These are phyloP conservation scores for Xerocomus alliaceus DNA, from an alignment of 1,284 basidiomycete genomes.

Conservation along the genomic window DNA sequence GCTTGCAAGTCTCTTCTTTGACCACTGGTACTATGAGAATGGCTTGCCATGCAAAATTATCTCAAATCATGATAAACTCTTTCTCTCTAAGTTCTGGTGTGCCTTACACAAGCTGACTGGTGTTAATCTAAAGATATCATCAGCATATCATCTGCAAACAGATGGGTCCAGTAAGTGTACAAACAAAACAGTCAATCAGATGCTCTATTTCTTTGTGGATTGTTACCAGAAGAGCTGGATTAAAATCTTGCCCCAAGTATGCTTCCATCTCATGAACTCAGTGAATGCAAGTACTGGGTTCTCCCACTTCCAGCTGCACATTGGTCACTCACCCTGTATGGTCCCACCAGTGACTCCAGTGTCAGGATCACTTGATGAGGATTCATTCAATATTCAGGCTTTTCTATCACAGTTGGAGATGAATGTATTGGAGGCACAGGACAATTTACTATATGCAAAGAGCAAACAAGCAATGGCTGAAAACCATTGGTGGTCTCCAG, in stretches of 20 bases:
- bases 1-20: background rate
- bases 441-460: background rate
- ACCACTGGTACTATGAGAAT: constrained; percentile 2
- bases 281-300: background rate
- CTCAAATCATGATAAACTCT: background rate
- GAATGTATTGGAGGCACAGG: background rate
- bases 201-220: background rate
- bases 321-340: background rate
- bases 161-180: background rate
- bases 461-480: background rate
- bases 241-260: background rate
- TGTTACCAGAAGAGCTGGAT: background rate
- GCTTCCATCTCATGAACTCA: background rate
- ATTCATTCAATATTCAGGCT: background rate
- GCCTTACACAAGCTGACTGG: background rate
- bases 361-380: too few species aligned
- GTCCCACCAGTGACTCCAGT: background rate
- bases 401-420: background rate
- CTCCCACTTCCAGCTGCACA: background rate
- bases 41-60: background rate
- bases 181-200: background rate
- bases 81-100: background rate
- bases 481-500: background rate
- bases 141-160: background rate
- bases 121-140: background rate